Base-by-base conservation (phyloP, 208 protist species). In the Crithidia acanthocephali region DNA sequence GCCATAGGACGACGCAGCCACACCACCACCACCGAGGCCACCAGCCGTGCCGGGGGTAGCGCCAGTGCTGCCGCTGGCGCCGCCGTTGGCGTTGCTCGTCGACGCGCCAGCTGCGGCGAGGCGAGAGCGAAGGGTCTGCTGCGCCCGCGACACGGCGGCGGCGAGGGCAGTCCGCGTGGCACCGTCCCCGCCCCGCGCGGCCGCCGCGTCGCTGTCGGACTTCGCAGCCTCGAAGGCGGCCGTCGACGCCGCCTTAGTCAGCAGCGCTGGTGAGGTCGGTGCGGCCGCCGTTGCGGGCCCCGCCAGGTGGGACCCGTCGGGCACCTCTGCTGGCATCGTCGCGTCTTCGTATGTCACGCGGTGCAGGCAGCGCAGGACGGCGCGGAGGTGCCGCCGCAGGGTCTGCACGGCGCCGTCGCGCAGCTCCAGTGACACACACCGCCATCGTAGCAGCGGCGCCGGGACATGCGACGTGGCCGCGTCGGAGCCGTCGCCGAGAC, bases 371-470 rank as follows among this genome's bases (percentile, higher is more conserved):
- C 48, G 57, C 47, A 56, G 72, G 13, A 78, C 65, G 13, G 52
- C 50, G 13, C 60, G 59, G 30, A 78, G 72, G 59, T 78, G 66
- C 9, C 72, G 72, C 10, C 65, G 72, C 28, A 78, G 64, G 2
- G 25, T 53, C 10, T 45, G 57, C 28, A 78, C 13, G 28, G 65
- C 50, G 33, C 48, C 47, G 48, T 50, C 51, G 48, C 56, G 50
- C 30, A 78, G 23, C 58, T 72, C 72, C 18, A 78, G 20, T 20
- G 72, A 78, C 7, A 78, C 52, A 52, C 58, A 78, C 42, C 42
- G 35, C 72, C 72, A 78, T 23, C 72, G 64, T 44, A 72, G 65
- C 28, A 48, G 44, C 44, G 9, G 44, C 13, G 18, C 9, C 44
- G 9, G 44, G 16, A 48, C 18, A 4, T 6, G 44, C 44, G 16